Conservation (phyloP, 129 eudicot species). For the Daucus carota region DH1_v3.0 NC_030384.2:36359001-36359500, state of each 20-base stretch:
- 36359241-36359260: background rate
- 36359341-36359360: background rate
- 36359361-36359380: background rate
- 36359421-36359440: constrained; percentile 88
- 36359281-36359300: too few species aligned
- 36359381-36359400: background rate
- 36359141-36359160: background rate
- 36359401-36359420: constrained; percentile 86
- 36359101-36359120: background rate
- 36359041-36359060: background rate
- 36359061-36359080: background rate
- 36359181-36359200: background rate
- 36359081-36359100: background rate
- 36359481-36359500: constrained; percentile 69
- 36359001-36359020: background rate
- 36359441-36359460: constrained; percentile 75
- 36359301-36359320: too few species aligned
- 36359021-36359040: background rate
- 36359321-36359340: background rate
- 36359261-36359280: background rate
- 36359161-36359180: background rate
- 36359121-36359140: background rate
- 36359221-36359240: background rate
- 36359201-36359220: background rate
- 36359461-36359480: constrained; percentile 89